Evolutionary conservation across 2,329 filamentous ascomycete species (phyloP), one percentile per base, ranked within the genome.

Genomic region (Cadophora malorum): DNA sequence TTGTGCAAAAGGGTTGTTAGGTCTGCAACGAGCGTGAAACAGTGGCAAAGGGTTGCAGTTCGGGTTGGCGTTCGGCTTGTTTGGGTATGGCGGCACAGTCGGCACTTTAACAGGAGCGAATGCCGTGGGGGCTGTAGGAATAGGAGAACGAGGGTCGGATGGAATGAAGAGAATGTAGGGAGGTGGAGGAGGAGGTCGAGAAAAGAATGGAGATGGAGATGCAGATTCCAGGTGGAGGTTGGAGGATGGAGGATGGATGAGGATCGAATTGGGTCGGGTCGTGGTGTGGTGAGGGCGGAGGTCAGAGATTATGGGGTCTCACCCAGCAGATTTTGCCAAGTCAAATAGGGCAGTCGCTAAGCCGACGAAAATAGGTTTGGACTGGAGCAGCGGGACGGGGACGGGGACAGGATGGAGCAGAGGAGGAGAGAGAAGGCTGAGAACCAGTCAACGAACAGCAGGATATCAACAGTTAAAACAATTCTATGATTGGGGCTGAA

Each of bases 1-100:
- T 50, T 50, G 47, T 38, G 47, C 55, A 56, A 66, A 28, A 66
- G 65, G 65, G 63, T 67, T 59, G 63, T 64, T 60, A 59, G 70
- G 70, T 71, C 67, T 71, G 67, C 70, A 74, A 71, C 71, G 70
- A 71, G 70, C 64, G 68, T 73, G 72, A 67, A 67, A 67, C 66
- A 58, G 69, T 66, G 67, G 67, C 64, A 56, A 66, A 58, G 63
- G 38, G 38, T 55, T 62, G 31, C 31, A 59, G 23, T 65, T 41
- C 31, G 58, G 21, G 28, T 64, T 49, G 16, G 60, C 21, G 53
- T 41, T 45, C 52, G 50, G 60, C 33, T 63, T 28, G n/a, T 28
- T 49, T 63, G 19, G 19, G 45, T 49, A 49, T 21, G 31, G 53
- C 31, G 53, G 53, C 53, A 56, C 53, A 21, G 53, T 56, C 31